These are phyloP conservation scores for Adenanthera pavonina DNA, from an alignment of 306 rosid genomes.

Conservation along the genomic window DNA sequence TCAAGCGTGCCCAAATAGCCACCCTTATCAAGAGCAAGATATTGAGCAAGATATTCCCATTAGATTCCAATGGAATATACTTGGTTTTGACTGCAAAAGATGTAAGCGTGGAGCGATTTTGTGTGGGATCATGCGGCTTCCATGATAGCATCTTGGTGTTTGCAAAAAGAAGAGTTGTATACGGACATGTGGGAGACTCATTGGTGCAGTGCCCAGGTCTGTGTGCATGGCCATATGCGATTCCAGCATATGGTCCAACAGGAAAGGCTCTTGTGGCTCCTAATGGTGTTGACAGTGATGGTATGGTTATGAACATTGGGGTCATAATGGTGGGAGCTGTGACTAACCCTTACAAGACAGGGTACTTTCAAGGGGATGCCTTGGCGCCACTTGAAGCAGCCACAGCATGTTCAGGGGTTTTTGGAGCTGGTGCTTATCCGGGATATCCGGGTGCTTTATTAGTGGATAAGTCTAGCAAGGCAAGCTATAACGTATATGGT, in stretches of 20 bases:
- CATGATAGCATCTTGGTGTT: conserved; percentile 29
- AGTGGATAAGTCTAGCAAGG: conserved; percentile 25
- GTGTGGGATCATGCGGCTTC: conserved; percentile 48
- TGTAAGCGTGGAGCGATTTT: conserved; percentile 43
- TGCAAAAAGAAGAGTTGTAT: conserved; percentile 17
- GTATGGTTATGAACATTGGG: conserved; percentile 38
- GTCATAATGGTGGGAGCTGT: conserved; percentile 40
- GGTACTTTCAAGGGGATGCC: conserved; percentile 40
- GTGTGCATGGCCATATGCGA: conserved; percentile 45
- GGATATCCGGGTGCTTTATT: conserved; percentile 45
- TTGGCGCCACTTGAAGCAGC: conserved; percentile 44
- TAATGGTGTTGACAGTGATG: conserved; percentile 35
- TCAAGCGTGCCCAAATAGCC: conserved; percentile 42
- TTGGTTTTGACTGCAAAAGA: conserved; percentile 43
- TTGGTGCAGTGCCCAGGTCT: conserved; percentile 41
- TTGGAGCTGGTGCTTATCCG: conserved; percentile 40
- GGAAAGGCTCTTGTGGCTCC: conserved; percentile 39
- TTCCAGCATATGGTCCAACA: conserved; percentile 31
- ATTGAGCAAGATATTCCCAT: conserved; percentile 31
- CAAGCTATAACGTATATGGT: conserved; percentile 40
- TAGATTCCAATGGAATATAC: conserved; percentile 40
- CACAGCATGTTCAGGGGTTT: conserved; percentile 44
- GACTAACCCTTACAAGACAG: conserved; percentile 41
- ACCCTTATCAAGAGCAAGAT: conserved; percentile 31
- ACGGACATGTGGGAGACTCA: conserved; percentile 45